These are phyloP conservation scores for Fraxinus anomala DNA, from an alignment of 257 asterid genomes.

Conservation along the genomic window DNA sequence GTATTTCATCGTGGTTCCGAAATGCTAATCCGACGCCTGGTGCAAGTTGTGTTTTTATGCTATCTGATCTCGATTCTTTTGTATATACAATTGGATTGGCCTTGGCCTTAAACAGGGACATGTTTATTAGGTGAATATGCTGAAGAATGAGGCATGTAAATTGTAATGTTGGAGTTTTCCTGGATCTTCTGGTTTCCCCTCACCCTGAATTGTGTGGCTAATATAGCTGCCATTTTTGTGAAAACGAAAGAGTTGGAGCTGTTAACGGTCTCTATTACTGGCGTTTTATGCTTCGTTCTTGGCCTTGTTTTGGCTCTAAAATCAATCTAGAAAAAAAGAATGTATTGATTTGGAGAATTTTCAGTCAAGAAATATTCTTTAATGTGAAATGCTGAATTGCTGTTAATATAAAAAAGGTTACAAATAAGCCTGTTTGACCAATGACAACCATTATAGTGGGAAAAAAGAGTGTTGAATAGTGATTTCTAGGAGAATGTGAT, in stretches of 20 bases:
- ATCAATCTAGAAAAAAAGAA: too few species aligned
- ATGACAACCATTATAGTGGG: too few species aligned
- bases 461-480: too few species aligned
- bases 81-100: slow-evolving; percentile 43
- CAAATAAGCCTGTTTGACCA: too few species aligned
- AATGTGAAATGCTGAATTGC: neutral
- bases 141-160: slow-evolving; percentile 40
- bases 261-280: neutral
- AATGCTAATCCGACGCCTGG: neutral
- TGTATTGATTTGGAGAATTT: neutral
- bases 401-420: neutral
- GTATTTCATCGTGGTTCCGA: neutral
- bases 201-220: slow-evolving; percentile 32
- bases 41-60: neutral
- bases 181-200: slow-evolving; percentile 25
- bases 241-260: slow-evolving; percentile 11
- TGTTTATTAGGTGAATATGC: slow-evolving; percentile 37
- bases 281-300: too few species aligned
- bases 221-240: slow-evolving; percentile 33
- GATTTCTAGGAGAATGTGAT: too few species aligned
- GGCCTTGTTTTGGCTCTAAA: neutral
- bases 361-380: too few species aligned
- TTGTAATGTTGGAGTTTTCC: slow-evolving; percentile 29
- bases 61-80: slow-evolving; percentile 33
- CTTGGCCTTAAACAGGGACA: slow-evolving; percentile 35